Conservation (phyloP, 78 protist species). For the Dictyostelium brefeldianum region DNA sequence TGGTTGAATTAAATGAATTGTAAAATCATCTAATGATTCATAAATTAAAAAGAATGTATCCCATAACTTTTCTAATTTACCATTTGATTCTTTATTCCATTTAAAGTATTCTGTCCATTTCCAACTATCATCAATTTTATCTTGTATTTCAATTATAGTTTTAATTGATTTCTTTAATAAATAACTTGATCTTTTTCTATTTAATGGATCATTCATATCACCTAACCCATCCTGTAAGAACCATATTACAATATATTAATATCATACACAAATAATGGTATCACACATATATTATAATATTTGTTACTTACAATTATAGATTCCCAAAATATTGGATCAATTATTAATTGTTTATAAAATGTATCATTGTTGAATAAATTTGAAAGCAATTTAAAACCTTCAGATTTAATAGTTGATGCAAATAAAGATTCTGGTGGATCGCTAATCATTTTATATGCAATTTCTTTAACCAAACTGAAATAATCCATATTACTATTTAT, state of each 20-base stretch:
- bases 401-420: neutral
- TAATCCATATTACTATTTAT: neutral
- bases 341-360: neutral
- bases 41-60: constrained; percentile 62
- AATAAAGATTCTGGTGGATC: neutral
- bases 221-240: constrained; percentile 27
- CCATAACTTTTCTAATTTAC: constrained; percentile 44
- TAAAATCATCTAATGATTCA: constrained; percentile 73
- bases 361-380: neutral
- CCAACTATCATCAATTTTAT: neutral
- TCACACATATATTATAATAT: neutral
- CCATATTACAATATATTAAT: neutral
- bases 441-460: constrained; percentile 2
- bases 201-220: constrained; percentile 50
- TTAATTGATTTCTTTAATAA: constrained; percentile 41
- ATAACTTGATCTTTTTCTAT: constrained; percentile 56
- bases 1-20: constrained; percentile 47
- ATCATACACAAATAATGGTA: neutral
- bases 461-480: neutral
- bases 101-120: constrained; percentile 40
- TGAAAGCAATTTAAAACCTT: constrained; percentile 32
- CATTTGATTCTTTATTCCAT: constrained; percentile 23
- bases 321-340: constrained; percentile 25
- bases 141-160: constrained; percentile 15
- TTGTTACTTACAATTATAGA: constrained; percentile 8